phyloP scores from a whole-genome alignment of 1,284 basidiomycete species.

The Ustilago trichophora region DNA sequence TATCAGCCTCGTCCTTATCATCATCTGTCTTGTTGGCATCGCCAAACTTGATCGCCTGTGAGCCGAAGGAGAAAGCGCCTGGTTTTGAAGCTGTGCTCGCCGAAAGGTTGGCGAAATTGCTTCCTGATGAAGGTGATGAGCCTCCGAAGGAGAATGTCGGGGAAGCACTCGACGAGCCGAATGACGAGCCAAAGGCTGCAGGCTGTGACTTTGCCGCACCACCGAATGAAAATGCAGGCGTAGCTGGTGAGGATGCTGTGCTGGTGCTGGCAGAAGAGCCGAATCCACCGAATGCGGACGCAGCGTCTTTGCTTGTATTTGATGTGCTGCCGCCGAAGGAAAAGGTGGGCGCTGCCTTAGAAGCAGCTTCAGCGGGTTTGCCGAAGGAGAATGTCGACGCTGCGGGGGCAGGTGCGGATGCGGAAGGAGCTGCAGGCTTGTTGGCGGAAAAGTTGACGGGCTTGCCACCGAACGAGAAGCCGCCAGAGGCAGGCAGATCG shows the following conservation, averaged over 20 bases:
- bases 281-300: slow-evolving; percentile 16
- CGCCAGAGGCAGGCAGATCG: slow-evolving; percentile 10
- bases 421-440: slow-evolving; percentile 5
- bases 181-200: slow-evolving; percentile 8
- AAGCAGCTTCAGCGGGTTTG: neutral
- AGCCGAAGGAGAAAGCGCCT: slow-evolving; percentile 33
- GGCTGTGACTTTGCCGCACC: neutral
- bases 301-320: neutral
- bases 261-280: slow-evolving; percentile 4
- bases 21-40: slow-evolving; percentile 13
- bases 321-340: slow-evolving; percentile 9
- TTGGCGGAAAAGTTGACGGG: slow-evolving; percentile 16
- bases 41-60: slow-evolving; percentile 32
- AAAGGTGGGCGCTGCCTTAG: slow-evolving; percentile 1
- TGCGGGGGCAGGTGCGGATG: neutral
- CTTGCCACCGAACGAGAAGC: slow-evolving; percentile 39
- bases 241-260: slow-evolving; percentile 1
- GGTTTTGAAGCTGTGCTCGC: slow-evolving; percentile 28
- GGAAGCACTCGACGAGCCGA: slow-evolving; percentile 1
- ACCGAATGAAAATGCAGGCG: slow-evolving; percentile 22
- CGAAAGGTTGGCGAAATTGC: slow-evolving; percentile 29
- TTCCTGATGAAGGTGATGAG: slow-evolving; percentile 1
- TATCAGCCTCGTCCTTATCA: neutral
- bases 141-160: slow-evolving; percentile 24
- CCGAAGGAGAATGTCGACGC: slow-evolving; percentile 10